These are phyloP conservation scores for Castanea crenata DNA, from an alignment of 306 rosid species.

Conservation along the genomic window DNA sequence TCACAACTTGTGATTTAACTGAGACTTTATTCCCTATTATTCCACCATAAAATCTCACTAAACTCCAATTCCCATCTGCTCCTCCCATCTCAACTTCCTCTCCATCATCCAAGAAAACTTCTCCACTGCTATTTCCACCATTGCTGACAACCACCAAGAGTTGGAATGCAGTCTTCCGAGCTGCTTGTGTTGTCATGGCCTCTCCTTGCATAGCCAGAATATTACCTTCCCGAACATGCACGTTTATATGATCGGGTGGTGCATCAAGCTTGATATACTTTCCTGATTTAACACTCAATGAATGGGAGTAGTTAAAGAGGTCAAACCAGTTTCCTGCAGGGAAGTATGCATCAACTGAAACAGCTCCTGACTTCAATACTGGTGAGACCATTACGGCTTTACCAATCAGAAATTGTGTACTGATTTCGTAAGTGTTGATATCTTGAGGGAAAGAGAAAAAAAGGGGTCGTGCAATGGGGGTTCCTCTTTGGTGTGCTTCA, in stretches of 20 bases:
- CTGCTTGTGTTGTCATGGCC: conserved; percentile 53
- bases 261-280: conserved; percentile 56
- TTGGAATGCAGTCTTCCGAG: conserved; percentile 56
- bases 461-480: conserved; percentile 78
- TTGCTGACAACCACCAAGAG: conserved; percentile 54
- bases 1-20: conserved; percentile 53
- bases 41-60: conserved; percentile 45
- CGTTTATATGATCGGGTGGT: conserved; percentile 74
- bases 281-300: conserved; percentile 52
- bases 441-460: conserved; percentile 94
- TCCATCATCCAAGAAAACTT: conserved; percentile 81
- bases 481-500: conserved; percentile 68
- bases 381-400: conserved; percentile 79
- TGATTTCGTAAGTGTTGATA: conserved; percentile 53
- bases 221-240: conserved; percentile 68
- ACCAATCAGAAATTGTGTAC: conserved; percentile 73
- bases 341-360: conserved; percentile 70
- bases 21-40: conserved; percentile 15
- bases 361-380: conserved; percentile 50
- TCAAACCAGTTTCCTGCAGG: conserved; percentile 91
- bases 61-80: conserved; percentile 57
- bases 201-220: conserved; percentile 73
- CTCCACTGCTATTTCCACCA: conserved; percentile 43
- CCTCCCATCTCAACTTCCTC: conserved; percentile 56
- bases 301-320: conserved; percentile 63